A percentile compares a stretch with the other conserved stretches of the same genome.
Evolutionary conservation across 768 basidiomycete genomes (phyloP).

Genomic region (Hericium coralloides): DNA sequence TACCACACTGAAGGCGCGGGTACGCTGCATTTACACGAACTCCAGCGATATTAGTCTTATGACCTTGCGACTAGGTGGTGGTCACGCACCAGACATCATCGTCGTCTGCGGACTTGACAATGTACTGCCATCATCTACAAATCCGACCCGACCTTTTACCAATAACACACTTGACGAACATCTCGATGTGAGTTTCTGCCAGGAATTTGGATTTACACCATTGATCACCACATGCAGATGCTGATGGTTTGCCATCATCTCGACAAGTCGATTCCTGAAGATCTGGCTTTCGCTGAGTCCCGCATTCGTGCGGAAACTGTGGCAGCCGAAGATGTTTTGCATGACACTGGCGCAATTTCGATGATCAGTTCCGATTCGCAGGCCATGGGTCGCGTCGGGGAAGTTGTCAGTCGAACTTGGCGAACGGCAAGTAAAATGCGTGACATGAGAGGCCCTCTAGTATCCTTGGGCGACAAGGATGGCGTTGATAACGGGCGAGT

Average conservation of each 20-base stretch:
- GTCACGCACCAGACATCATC: slow-evolving; percentile 97
- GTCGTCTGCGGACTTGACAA: slow-evolving; percentile 87
- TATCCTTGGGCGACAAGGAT: slow-evolving; percentile 56
- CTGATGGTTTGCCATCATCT: slow-evolving; percentile 99
- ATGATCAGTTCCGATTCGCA: slow-evolving; percentile 97
- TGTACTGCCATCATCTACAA: slow-evolving; percentile 93
- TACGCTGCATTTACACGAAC: slow-evolving; percentile 14
- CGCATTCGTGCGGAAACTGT: slow-evolving; percentile 95
- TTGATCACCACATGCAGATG: slow-evolving; percentile 52
- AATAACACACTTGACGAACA: slow-evolving; percentile 94
- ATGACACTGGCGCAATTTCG: slow-evolving; percentile 88
- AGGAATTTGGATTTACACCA: background rate
- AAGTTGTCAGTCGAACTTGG: slow-evolving; percentile 91
- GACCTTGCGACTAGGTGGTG: slow-evolving; percentile 48
- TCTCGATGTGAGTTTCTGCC: slow-evolving; percentile 61
- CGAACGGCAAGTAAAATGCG: slow-evolving; percentile 94
- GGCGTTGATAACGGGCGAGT: slow-evolving; percentile 82
- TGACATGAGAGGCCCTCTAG: slow-evolving; percentile 66
- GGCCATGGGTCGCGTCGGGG: slow-evolving; percentile 97
- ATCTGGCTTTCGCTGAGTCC: slow-evolving; percentile 92
- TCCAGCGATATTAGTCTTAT: too few relatives aligned
- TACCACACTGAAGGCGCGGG: slow-evolving; percentile 97
- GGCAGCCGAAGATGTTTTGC: slow-evolving; percentile 93
- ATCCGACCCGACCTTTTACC: slow-evolving; percentile 90
- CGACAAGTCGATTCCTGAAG: slow-evolving; percentile 85